Evolutionary conservation across 768 basidiomycete genomes (phyloP).

Genomic region (Pulveroboletus sp.): DNA sequence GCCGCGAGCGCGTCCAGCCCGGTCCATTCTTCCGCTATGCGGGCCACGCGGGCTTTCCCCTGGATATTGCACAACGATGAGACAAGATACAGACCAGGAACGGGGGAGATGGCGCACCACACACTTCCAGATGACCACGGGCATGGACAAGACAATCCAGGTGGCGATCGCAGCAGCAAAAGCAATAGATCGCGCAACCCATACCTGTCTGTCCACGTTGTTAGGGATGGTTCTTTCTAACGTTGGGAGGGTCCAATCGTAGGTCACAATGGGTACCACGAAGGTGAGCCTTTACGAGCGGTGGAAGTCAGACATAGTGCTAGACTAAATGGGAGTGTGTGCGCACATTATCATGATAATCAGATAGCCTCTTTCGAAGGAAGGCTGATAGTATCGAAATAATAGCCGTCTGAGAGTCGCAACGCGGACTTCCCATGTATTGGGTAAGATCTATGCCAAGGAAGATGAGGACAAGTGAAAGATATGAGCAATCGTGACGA

Average conservation of each 20-base stretch:
- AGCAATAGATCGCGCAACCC: conserved; percentile 36
- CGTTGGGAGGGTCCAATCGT: conserved; percentile 30
- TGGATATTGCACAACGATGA: conserved; percentile 14
- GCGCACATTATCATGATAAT: conserved; percentile 40
- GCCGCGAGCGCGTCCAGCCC: conserved; percentile 34
- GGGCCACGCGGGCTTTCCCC: conserved; percentile 41
- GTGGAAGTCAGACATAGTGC: not conserved
- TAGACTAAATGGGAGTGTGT: not conserved
- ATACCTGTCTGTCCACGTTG: conserved; percentile 18
- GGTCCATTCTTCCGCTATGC: conserved; percentile 40
- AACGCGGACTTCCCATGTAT: conserved; percentile 44
- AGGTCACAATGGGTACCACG: conserved; percentile 38
- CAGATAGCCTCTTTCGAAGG: conserved; percentile 44
- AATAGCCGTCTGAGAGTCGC: conserved; percentile 35
- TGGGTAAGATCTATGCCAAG: conserved; percentile 36
- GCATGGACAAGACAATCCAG: conserved; percentile 38
- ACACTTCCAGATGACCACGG: conserved; percentile 47
- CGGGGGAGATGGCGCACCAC: conserved; percentile 30
- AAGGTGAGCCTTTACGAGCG: conserved; percentile 33
- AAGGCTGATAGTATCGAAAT: conserved; percentile 41
- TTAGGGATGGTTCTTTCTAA: conserved; percentile 3
- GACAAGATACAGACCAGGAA: not conserved
- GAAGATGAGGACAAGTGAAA: not conserved
- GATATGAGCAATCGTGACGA: conserved; percentile 25
- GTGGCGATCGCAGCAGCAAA: conserved; percentile 38